phyloP scores from a whole-genome alignment of 257 asterid species.

The Jacaranda mimosifolia region DNA sequence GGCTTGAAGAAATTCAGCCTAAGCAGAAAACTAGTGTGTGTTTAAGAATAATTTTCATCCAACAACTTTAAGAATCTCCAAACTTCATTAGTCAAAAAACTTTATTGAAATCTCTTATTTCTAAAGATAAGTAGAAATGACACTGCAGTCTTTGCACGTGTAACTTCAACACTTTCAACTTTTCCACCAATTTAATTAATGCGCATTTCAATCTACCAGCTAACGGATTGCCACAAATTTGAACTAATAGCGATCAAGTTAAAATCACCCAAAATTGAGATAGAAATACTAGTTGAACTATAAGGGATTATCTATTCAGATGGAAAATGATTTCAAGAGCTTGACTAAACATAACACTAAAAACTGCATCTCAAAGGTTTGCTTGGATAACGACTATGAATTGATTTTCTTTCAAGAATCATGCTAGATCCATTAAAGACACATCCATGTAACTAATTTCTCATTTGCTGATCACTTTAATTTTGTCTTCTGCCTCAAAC shows the following conservation, averaged over 20 bases:
- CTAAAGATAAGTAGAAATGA: background rate
- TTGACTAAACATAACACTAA: background rate
- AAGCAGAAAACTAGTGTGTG: background rate
- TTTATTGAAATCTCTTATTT: background rate
- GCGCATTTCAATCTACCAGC: background rate
- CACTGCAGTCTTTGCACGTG: background rate
- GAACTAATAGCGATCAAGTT: background rate
- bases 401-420: constrained; percentile 1
- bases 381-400: background rate
- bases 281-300: background rate
- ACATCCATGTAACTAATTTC: background rate
- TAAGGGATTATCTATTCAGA: background rate
- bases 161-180: background rate
- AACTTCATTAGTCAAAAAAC: background rate
- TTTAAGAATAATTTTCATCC: background rate
- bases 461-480: background rate
- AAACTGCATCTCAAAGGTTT: background rate
- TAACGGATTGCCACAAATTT: constrained; percentile 9
- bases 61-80: background rate
- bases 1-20: background rate
- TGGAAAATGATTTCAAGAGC: background rate
- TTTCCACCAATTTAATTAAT: background rate
- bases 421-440: background rate
- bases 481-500: background rate
- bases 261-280: background rate